A percentile compares a stretch with the other conserved stretches of the same genome.
Evolutionary conservation across 257 asterid genomes (phyloP).

Genomic region (Eustoma russellianum): DNA sequence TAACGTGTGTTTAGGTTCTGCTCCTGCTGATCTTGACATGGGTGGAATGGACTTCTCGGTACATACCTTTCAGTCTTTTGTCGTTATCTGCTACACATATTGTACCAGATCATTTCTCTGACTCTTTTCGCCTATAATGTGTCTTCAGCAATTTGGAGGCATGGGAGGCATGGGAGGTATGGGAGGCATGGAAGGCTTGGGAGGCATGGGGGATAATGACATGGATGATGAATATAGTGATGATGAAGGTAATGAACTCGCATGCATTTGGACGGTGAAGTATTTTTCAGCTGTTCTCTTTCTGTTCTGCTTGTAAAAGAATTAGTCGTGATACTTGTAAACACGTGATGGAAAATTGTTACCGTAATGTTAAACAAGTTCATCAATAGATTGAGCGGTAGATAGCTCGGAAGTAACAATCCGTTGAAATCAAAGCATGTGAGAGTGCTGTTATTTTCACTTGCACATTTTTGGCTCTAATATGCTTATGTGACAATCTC

Average conservation of each 20-base stretch:
- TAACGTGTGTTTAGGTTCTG: constrained; percentile 26
- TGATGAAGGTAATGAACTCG: constrained; percentile 66
- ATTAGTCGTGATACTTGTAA: background rate
- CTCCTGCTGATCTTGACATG: constrained; percentile 56
- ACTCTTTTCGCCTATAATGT: background rate
- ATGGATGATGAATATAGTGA: constrained; percentile 66
- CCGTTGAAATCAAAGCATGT: background rate
- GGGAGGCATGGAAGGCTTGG: too few species aligned
- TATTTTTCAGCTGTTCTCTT: too few species aligned
- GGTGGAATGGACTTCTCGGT: constrained; percentile 97
- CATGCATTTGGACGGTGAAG: too few species aligned
- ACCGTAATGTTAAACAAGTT: background rate
- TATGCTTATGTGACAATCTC: background rate
- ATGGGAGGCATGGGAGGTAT: constrained; percentile 36
- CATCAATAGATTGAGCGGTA: background rate
- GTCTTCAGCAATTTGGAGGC: constrained; percentile 62
- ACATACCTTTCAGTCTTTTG: constrained; percentile 4
- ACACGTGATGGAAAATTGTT: background rate
- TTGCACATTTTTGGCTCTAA: background rate
- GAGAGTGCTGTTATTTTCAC: background rate
- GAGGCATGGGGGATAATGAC: constrained; percentile 33
- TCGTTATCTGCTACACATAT: constrained; percentile 5
- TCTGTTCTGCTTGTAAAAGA: background rate
- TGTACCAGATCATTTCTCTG: too few species aligned
- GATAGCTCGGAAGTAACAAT: too few species aligned